phyloP scores from a whole-genome alignment of 108 stramenopile species.

The Skeletonema potamos region DNA sequence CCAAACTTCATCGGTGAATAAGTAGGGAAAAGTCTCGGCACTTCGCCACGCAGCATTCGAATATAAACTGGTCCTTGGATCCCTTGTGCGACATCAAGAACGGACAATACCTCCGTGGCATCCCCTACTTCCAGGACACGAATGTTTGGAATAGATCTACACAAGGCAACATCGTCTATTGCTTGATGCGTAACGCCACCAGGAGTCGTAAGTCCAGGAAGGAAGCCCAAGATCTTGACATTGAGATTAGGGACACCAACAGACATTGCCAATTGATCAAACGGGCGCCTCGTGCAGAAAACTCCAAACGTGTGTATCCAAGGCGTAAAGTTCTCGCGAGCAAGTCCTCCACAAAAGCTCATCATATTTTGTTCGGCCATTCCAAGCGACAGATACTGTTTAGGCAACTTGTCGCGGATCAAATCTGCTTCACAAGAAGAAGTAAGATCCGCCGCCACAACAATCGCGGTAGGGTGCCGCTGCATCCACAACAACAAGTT shows the following conservation, averaged over 20 bases:
- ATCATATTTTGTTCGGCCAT: conserved; percentile 37
- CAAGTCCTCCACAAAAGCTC: conserved; percentile 26
- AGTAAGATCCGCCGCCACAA: conserved; percentile 28
- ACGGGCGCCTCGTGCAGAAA: conserved; percentile 25
- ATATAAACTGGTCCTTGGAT: conserved; percentile 26
- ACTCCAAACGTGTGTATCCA: conserved; percentile 29
- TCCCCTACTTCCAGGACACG: conserved; percentile 20
- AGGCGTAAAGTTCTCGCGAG: conserved; percentile 17
- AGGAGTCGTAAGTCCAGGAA: conserved; percentile 24
- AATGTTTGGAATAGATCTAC: conserved; percentile 23
- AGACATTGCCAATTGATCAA: conserved; percentile 30
- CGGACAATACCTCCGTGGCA: conserved; percentile 30
- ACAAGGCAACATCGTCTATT: conserved; percentile 24
- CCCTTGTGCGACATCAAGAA: conserved; percentile 20
- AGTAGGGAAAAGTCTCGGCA: conserved; percentile 17
- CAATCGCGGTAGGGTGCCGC: conserved; percentile 9
- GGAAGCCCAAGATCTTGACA: conserved; percentile 18
- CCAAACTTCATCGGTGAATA: conserved; percentile 22
- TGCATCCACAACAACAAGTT: conserved; percentile 12
- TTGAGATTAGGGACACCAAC: conserved; percentile 24
- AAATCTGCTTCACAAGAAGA: conserved; percentile 32
- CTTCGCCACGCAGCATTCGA: conserved; percentile 22
- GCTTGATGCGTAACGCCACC: conserved; percentile 36
- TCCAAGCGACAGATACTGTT: conserved; percentile 20
- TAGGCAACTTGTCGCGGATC: conserved; percentile 11